Percentiles rank a stretch among this genome's conserved stretches.
phyloP scores from a whole-genome alignment of 306 rosid species.

The Morella rubra region DNA sequence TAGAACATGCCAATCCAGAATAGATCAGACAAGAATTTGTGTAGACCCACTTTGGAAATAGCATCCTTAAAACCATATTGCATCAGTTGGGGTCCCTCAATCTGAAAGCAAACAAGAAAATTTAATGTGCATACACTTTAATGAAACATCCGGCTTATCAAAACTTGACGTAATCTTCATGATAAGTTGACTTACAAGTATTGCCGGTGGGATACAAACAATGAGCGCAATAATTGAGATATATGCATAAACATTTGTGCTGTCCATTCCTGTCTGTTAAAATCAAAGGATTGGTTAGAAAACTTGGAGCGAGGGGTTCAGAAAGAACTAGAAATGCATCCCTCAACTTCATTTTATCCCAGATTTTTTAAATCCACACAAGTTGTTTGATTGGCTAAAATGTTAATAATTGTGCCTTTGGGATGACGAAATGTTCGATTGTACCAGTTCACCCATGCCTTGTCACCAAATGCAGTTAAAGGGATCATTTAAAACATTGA shows the following conservation, averaged over 20 bases:
- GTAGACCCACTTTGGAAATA: slow-evolving; percentile 64
- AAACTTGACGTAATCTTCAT: neutral
- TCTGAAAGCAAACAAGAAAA: slow-evolving; percentile 44
- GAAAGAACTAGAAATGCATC: slow-evolving; percentile 1
- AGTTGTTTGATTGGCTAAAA: neutral
- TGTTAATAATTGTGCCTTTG: neutral
- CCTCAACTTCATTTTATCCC: neutral
- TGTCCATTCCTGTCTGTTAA: slow-evolving; percentile 74
- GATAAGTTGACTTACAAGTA: slow-evolving; percentile 42
- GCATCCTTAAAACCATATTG: slow-evolving; percentile 66
- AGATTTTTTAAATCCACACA: neutral
- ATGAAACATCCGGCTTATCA: neutral
- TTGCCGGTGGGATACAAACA: slow-evolving; percentile 70
- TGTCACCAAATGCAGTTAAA: neutral
- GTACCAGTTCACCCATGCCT: neutral
- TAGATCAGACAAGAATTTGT: slow-evolving; percentile 63
- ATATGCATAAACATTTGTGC: slow-evolving; percentile 73
- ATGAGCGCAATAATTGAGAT: slow-evolving; percentile 74
- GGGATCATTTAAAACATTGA: neutral
- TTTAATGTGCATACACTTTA: neutral
- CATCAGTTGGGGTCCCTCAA: slow-evolving; percentile 70
- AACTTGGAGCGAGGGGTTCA: neutral
- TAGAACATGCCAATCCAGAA: slow-evolving; percentile 80
- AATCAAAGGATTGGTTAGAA: slow-evolving; percentile 5
- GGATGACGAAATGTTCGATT: neutral